A percentile compares a stretch with the other conserved stretches of the same genome.
Conservation (phyloP, 1,284 basidiomycete species). For the Dichomitus squalens region DNA sequence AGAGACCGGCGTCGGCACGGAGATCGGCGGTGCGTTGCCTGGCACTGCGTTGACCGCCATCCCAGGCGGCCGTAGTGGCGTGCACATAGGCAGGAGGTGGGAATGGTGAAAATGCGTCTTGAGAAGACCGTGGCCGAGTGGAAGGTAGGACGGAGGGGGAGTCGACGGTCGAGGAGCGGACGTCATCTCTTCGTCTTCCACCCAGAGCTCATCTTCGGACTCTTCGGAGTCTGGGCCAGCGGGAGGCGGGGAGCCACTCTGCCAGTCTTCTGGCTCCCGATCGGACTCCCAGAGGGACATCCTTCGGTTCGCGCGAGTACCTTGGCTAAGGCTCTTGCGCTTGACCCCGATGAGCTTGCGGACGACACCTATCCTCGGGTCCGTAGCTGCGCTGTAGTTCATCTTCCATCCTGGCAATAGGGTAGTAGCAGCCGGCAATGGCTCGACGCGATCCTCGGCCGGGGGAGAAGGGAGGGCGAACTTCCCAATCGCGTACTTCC, state of each 20-base stretch:
- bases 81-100: constrained; percentile 58
- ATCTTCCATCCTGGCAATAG: constrained; percentile 44
- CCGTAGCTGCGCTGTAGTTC: constrained; percentile 59
- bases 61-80: constrained; percentile 57
- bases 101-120: constrained; percentile 66
- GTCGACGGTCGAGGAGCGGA: constrained; percentile 61
- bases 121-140: constrained; percentile 64
- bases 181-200: constrained; percentile 38
- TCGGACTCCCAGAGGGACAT: constrained; percentile 39
- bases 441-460: constrained; percentile 45
- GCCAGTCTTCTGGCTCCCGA: constrained; percentile 51
- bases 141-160: constrained; percentile 68
- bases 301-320: constrained; percentile 31
- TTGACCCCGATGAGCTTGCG: constrained; percentile 67
- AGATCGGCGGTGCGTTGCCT: constrained; percentile 45
- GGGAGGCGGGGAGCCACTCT: constrained; percentile 31
- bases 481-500: constrained; percentile 74
- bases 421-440: constrained; percentile 14
- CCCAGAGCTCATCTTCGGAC: constrained; percentile 39
- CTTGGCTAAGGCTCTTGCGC: constrained; percentile 47
- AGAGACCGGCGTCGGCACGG: constrained; percentile 77
- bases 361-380: constrained; percentile 67
- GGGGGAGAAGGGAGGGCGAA: constrained; percentile 70
- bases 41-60: constrained; percentile 46
- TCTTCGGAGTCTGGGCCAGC: constrained; percentile 35